These are phyloP conservation scores for Plantago coronopus DNA, from an alignment of 305 asterid genomes.

Conservation along the genomic window DNA sequence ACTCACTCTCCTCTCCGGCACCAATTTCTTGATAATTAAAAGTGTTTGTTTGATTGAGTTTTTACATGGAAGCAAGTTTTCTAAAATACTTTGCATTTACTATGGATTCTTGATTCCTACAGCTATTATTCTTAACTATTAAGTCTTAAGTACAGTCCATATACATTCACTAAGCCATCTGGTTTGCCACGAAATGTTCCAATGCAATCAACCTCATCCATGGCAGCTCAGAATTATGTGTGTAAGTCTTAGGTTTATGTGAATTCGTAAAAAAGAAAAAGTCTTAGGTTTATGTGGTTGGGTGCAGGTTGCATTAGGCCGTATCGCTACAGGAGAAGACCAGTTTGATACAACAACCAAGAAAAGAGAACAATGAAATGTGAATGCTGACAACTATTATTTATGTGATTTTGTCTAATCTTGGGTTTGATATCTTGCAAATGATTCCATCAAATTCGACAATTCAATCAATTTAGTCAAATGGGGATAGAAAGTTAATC, in stretches of 20 bases:
- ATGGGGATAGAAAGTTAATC: too few relatives aligned
- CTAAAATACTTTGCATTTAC: neutral
- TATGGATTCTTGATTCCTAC: slow-evolving; percentile 4
- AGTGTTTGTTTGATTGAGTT: too few relatives aligned
- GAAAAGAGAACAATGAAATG: slow-evolving; percentile 44
- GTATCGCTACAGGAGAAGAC: slow-evolving; percentile 86
- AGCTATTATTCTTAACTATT: slow-evolving; percentile 56
- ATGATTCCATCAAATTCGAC: too few relatives aligned
- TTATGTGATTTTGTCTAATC: too few relatives aligned
- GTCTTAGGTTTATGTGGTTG: slow-evolving; percentile 49
- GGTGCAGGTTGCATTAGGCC: slow-evolving; percentile 86
- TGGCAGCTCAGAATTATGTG: slow-evolving; percentile 63
- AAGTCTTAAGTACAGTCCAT: too few relatives aligned
- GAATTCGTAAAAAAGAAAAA: too few relatives aligned
- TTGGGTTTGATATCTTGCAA: too few relatives aligned
- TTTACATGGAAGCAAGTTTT: too few relatives aligned
- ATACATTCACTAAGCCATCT: slow-evolving; percentile 51
- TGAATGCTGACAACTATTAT: too few relatives aligned
- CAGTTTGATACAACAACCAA: slow-evolving; percentile 65
- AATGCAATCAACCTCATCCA: slow-evolving; percentile 42
- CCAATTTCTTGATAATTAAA: slow-evolving; percentile 34
- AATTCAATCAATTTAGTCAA: too few relatives aligned
- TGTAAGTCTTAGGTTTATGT: slow-evolving; percentile 47
- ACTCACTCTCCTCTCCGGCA: slow-evolving; percentile 65
- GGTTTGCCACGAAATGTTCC: slow-evolving; percentile 28